Conservation (phyloP, 2,329 filamentous ascomycete genomes). For the Clonostachys rosea region DNA sequence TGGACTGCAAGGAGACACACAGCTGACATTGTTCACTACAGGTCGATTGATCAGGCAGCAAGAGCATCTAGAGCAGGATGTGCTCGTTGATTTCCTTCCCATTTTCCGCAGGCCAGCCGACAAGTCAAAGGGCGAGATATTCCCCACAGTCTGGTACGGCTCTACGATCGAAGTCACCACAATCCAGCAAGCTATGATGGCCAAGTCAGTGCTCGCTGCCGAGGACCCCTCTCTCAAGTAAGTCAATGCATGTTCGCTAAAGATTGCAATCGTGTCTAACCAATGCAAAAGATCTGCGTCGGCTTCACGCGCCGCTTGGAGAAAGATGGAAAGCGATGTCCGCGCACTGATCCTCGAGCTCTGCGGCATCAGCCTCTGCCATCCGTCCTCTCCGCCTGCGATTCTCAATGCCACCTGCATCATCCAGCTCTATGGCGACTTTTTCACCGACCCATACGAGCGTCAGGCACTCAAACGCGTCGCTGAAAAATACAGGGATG, state of each 20-base stretch:
- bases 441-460: conserved; percentile 32
- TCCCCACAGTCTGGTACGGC: conserved; percentile 31
- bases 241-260: neutral
- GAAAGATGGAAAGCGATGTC: conserved; percentile 29
- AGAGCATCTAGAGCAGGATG: conserved; percentile 22
- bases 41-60: conserved; percentile 28
- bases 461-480: conserved; percentile 27
- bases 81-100: conserved; percentile 22
- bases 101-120: conserved; percentile 25
- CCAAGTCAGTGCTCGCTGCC: conserved; percentile 30
- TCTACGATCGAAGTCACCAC: conserved; percentile 32
- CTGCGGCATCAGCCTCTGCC: conserved; percentile 32
- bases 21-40: conserved; percentile 5
- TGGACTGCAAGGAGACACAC: too few species aligned
- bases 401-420: conserved; percentile 31
- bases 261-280: neutral
- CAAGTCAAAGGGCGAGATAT: conserved; percentile 28
- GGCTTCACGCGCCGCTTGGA: conserved; percentile 20
- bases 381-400: conserved; percentile 27
- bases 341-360: conserved; percentile 28
- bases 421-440: conserved; percentile 34
- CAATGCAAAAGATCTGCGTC: conserved; percentile 10
- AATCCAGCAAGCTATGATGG: conserved; percentile 30
- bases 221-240: conserved; percentile 30
- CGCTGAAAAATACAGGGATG: conserved; percentile 37